Evolutionary conservation across 2,329 filamentous ascomycete species (phyloP).

Genomic region (Monilinia laxa): DNA sequence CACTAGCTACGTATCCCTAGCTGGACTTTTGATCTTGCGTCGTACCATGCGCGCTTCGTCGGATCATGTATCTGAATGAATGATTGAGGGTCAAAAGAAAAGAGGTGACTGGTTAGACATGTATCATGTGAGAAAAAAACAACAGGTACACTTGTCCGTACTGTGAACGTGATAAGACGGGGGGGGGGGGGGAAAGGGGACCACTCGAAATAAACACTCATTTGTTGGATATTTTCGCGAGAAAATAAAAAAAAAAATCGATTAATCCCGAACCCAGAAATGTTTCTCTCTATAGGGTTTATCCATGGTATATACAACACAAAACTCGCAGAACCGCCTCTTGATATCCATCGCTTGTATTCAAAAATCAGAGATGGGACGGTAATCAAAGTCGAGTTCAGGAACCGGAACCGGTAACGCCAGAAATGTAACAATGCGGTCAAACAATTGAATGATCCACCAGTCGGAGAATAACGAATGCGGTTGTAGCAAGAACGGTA

Average conservation of each 20-base stretch:
- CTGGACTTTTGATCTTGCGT: background rate
- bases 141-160: background rate
- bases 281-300: conserved; percentile 28
- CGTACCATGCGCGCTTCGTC: background rate
- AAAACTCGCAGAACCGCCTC: conserved; percentile 15
- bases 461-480: conserved; percentile 16
- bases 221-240: background rate
- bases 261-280: conserved; percentile 17
- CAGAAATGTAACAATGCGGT: conserved; percentile 17
- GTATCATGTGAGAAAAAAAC: background rate
- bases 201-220: background rate
- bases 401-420: conserved; percentile 18
- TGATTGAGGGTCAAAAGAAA: background rate
- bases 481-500: conserved; percentile 12
- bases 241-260: conserved; percentile 14
- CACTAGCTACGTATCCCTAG: background rate
- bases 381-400: conserved; percentile 11
- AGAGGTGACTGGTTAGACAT: background rate
- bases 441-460: conserved; percentile 22
- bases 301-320: conserved; percentile 36
- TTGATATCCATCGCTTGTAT: conserved; percentile 28
- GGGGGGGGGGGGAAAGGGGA: too few species aligned
- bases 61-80: background rate
- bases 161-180: background rate
- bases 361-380: conserved; percentile 18